Evolutionary conservation across 192 early-diverging fungal genomes (phyloP).

Genomic region (Podila minutissima): DNA sequence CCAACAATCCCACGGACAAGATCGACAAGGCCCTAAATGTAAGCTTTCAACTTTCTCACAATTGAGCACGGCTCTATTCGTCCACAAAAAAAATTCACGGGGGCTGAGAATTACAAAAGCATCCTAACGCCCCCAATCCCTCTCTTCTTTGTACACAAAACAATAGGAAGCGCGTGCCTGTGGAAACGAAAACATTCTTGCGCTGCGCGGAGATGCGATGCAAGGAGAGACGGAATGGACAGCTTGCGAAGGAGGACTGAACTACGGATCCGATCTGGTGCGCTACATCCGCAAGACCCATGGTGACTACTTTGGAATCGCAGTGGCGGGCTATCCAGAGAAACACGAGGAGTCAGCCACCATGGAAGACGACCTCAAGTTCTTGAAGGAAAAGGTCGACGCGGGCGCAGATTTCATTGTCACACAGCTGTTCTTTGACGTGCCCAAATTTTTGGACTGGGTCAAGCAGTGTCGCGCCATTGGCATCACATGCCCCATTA

Average conservation of each 20-base stretch:
- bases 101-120: too few species aligned
- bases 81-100: too few species aligned
- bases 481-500: conserved; percentile 77
- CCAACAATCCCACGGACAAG: conserved; percentile 90
- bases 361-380: conserved; percentile 72
- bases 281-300: conserved; percentile 83
- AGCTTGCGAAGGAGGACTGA: conserved; percentile 75
- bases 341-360: conserved; percentile 84
- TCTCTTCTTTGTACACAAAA: not conserved
- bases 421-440: conserved; percentile 96
- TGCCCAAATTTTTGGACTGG: conserved; percentile 81
- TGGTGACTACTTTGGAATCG: conserved; percentile 93
- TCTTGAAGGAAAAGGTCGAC: conserved; percentile 84
- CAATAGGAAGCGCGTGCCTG: conserved; percentile 76
- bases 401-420: conserved; percentile 94
- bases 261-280: conserved; percentile 86
- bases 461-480: conserved; percentile 66
- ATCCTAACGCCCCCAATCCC: not conserved
- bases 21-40: conserved; percentile 82
- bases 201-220: conserved; percentile 92
- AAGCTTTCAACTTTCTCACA: not conserved
- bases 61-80: too few species aligned
- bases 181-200: conserved; percentile 92
- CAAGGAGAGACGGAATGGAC: conserved; percentile 81
- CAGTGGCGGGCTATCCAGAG: conserved; percentile 96